Conservation (phyloP, 208 protist species). For the Leishmania lainsoni region DNA sequence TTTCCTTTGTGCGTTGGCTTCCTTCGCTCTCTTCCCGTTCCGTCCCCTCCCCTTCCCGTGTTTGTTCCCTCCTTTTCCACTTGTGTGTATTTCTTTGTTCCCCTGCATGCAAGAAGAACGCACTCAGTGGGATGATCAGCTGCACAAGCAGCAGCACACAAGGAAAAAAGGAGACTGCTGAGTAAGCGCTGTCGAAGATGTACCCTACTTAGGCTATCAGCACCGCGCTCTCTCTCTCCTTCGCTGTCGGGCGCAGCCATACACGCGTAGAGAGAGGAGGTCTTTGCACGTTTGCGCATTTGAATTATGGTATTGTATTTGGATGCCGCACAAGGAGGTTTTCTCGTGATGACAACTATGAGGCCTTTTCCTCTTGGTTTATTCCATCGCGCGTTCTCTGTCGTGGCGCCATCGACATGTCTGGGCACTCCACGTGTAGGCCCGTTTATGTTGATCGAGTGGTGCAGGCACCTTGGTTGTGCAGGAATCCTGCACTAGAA, state of each 20-base stretch:
- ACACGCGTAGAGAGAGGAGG: not conserved
- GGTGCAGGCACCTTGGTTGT: not conserved
- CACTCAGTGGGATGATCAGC: not conserved
- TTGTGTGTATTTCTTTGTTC: not conserved
- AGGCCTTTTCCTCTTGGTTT: not conserved
- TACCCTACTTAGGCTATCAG: not conserved
- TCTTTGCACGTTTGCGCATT: not conserved
- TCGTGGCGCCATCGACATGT: not conserved
- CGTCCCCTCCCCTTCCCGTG: not conserved
- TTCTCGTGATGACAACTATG: not conserved
- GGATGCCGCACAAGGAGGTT: not conserved
- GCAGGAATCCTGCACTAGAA: not conserved
- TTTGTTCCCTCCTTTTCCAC: not conserved
- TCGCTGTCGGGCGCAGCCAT: not conserved
- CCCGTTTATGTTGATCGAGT: not conserved
- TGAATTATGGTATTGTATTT: not conserved
- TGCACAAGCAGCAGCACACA: not conserved
- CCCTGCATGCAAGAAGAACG: not conserved
- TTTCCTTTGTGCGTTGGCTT: not conserved
- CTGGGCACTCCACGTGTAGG: not conserved
- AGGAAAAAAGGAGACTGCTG: not conserved
- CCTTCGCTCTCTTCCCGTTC: not conserved
- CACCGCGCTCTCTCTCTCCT: not conserved
- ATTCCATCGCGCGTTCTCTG: not conserved
- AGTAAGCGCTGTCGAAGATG: not conserved